Percentiles rank a stretch among this genome's conserved stretches.
phyloP scores from a whole-genome alignment of 306 rosid species.

The Comarum palustre region DNA sequence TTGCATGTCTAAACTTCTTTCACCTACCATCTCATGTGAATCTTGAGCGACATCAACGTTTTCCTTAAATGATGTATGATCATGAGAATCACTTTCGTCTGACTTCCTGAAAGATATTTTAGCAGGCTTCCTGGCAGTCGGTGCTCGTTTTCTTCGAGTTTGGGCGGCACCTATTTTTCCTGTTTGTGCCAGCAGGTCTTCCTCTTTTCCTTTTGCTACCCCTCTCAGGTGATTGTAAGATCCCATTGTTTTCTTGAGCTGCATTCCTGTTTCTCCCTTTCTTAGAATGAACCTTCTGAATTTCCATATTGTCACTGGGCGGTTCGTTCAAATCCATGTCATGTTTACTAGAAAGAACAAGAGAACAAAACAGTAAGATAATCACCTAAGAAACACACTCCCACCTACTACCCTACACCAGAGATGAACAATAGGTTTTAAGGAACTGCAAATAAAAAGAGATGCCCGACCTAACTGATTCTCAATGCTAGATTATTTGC shows the following conservation, averaged over 20 bases:
- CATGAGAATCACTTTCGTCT: conserved; percentile 48
- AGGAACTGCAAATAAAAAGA: background rate
- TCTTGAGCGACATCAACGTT: conserved; percentile 27
- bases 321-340: conserved; percentile 39
- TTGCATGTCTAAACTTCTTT: conserved; percentile 26
- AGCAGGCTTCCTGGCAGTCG: conserved; percentile 45
- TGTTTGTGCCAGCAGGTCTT: conserved; percentile 56
- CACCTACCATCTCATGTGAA: conserved; percentile 9
- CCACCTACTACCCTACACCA: background rate
- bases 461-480: background rate
- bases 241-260: conserved; percentile 27
- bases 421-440: background rate
- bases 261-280: conserved; percentile 28
- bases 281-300: conserved; percentile 24
- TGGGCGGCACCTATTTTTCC: conserved; percentile 39
- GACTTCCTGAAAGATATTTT: conserved; percentile 59
- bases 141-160: conserved; percentile 45
- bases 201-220: conserved; percentile 59
- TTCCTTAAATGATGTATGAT: conserved; percentile 27
- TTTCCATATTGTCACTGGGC: conserved; percentile 23
- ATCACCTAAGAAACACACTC: background rate
- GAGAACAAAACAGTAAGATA: conserved; percentile 4
- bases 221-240: conserved; percentile 33
- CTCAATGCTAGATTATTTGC: too few species aligned
- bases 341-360: conserved; percentile 36